Base-by-base conservation (phyloP, 768 basidiomycete species). In the Erythrobasidium yunnanense region DNA sequence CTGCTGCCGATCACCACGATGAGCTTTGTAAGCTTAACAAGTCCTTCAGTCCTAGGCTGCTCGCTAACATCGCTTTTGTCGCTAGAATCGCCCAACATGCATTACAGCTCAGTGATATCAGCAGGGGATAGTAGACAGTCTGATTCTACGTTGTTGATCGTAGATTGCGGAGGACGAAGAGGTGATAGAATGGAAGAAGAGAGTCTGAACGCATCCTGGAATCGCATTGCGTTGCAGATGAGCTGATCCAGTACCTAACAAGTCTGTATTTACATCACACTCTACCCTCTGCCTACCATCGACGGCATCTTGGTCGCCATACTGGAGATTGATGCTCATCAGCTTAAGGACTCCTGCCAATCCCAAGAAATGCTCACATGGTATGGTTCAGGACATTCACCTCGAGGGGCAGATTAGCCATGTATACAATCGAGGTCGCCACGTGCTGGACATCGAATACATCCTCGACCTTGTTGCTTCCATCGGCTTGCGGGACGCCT, bases 391-490 rank as follows among this genome's bases (percentile, higher is more conserved):
- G 80, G 58, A 90, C 81, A 18, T 85, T 84, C 3, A 87, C 85
- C 54, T 83, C 81, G 15, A 80, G 79, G 0, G 87, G 87, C 42
- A 90, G 78, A 47, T 78, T 78, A 1, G 86, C 85, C 55, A 89
- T 81, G 72, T 87, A 83, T 6, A 86, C 84, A 35, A 90, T 76
- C 0, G 85, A 81, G 60, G 83, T 78, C 0, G 83, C 87, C 45
- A 90, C 87, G 71, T 90, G 82, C 66, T 81, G 72, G 6, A 83
- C 84, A 67, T 87, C 84, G 72, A 89, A 86, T 15, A 81, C 81
- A 0, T 84, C 80, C 74, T 90, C 88, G 1, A 77, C 77, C 47
- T 71, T 74, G 33, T 71, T 71, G 1, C 78, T 76, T 2, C 88
- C 88, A 72, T 90, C 81, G 0, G 87, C 81, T 73, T 91, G 88